These are phyloP conservation scores for Podila clonocystis DNA, from an alignment of 192 early-diverging fungal genomes.

Conservation along the genomic window DNA sequence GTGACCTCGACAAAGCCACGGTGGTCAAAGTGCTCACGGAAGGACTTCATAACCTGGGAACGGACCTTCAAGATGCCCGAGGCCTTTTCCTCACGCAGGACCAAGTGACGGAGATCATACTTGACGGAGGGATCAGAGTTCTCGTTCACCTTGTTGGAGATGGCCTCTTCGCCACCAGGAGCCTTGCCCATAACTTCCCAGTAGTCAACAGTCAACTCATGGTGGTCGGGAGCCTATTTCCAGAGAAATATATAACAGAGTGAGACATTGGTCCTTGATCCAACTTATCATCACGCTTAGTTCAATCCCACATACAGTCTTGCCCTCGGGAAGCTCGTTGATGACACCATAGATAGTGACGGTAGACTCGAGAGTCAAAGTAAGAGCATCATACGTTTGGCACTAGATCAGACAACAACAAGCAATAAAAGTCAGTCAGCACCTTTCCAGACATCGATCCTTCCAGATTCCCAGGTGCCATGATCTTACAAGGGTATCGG, in stretches of 20 bases:
- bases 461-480: background rate
- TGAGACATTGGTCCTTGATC: background rate
- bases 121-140: constrained; percentile 90
- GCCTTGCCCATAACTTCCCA: constrained; percentile 95
- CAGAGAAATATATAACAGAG: background rate
- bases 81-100: constrained; percentile 92
- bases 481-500: constrained; percentile 76
- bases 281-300: background rate
- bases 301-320: constrained; percentile 67
- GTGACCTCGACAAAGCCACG: constrained; percentile 88
- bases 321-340: constrained; percentile 89
- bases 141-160: constrained; percentile 88
- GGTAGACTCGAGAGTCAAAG: constrained; percentile 94
- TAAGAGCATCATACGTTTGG: constrained; percentile 93
- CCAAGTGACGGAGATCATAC: constrained; percentile 95
- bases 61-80: constrained; percentile 90
- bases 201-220: constrained; percentile 95
- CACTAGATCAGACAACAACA: constrained; percentile 65
- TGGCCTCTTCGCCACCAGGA: constrained; percentile 93
- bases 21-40: constrained; percentile 94
- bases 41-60: constrained; percentile 86
- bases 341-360: constrained; percentile 89
- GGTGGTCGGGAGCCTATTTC: constrained; percentile 92
- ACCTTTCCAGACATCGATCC: constrained; percentile 83
- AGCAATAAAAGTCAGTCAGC: constrained; percentile 66